phyloP scores from a whole-genome alignment of 306 rosid genomes.

The Fragaria nilgerrensis region DNA sequence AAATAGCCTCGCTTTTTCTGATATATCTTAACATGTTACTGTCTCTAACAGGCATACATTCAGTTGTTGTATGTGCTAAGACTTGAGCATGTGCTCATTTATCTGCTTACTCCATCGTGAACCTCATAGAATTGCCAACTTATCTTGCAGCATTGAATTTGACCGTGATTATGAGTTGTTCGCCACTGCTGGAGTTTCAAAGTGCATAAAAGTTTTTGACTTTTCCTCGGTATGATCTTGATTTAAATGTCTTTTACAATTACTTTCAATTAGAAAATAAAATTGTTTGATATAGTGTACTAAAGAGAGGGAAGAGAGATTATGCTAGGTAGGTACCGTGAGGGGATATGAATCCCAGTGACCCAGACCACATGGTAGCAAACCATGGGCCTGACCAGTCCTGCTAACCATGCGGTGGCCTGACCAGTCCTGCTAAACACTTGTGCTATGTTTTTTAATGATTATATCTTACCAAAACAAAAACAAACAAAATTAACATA shows the following conservation, averaged over 20 bases:
- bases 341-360: not conserved
- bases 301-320: not conserved
- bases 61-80: not conserved
- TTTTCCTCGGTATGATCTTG: constrained; percentile 64
- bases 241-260: constrained; percentile 11
- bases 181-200: constrained; percentile 98
- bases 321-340: not conserved
- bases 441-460: no score
- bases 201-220: constrained; percentile 93
- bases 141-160: constrained; percentile 88
- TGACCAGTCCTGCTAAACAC: not conserved
- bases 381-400: not conserved
- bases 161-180: constrained; percentile 88
- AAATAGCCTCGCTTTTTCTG: not conserved
- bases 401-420: not conserved
- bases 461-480: not conserved
- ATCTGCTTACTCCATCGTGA: constrained; percentile 10
- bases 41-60: not conserved
- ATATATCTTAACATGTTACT: not conserved
- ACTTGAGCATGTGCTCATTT: constrained; percentile 5
- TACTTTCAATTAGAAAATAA: not conserved
- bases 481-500: not conserved
- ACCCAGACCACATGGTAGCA: not conserved
- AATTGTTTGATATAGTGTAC: not conserved
- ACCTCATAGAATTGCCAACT: constrained; percentile 28